Evolutionary conservation across 2,329 filamentous ascomycete genomes (phyloP), one percentile per base, ranked within the genome.

Genomic region (Aulographum hederae): DNA sequence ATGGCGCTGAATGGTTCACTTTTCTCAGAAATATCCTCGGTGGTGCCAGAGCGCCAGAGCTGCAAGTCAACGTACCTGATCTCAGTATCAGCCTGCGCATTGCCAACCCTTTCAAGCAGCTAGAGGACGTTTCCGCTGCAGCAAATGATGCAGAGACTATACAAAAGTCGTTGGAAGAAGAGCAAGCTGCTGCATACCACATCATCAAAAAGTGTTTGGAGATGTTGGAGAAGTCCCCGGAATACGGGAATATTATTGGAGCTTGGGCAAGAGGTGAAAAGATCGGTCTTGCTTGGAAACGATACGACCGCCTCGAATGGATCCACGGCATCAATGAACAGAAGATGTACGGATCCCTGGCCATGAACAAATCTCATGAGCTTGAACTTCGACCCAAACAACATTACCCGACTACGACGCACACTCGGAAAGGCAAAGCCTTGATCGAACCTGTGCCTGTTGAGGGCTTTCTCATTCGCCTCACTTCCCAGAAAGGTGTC

Each of bases 221-320:
- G 5, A 65, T 74, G 51, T 55, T 78, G 1, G 50, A 61, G 37
- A 54, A 63, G 16, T 57, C 62, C 20, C 52, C 61, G 0, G 68
- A 75, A 41, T 77, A 70, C 69, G 51, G 57, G 8, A 60, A 69
- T 30, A 60, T 77, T 2, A 44, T 76, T 10, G 57, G 65, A 21
- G 46, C 56, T n/a, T 77, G 73, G 73, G 56, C 60, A 3, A 60
- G 60, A 31, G 53, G 61, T 15, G 62, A 68, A 36, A 64, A 64
- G 17, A 68, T 77, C 45, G 73, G 73, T 3, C 57, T 78, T 30
- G 72, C 69, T 3, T 78, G 73, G 73, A 73, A 72, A 47, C 60
- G 73, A 28, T 78, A 77, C 43, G 73, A 78, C 42, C 61, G 73
- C 16, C 53, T 78, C 12, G 73, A 78, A 49, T 78, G 73, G 73